phyloP scores from a whole-genome alignment of 257 asterid species.

The Pogostemon cablin region DNA sequence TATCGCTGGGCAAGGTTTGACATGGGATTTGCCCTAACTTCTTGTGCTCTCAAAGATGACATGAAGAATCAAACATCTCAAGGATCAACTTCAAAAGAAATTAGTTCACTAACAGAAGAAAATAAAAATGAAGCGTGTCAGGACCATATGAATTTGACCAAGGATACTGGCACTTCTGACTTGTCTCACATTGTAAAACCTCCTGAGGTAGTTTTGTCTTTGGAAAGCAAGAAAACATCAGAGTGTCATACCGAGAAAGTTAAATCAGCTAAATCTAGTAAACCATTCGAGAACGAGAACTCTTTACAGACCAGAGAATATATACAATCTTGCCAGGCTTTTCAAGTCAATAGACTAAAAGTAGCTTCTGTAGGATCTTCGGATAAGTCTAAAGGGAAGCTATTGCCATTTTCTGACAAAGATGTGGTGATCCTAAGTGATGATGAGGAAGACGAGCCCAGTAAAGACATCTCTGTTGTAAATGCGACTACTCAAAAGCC shows the following conservation, averaged over 20 bases:
- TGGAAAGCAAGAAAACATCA: constrained; percentile 44
- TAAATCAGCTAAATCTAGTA: constrained; percentile 36
- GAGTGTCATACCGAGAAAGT: constrained; percentile 35
- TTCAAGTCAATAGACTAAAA: constrained; percentile 32
- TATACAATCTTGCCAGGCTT: constrained; percentile 34
- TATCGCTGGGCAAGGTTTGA: constrained; percentile 95
- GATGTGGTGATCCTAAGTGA: constrained; percentile 63
- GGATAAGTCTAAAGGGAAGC: constrained; percentile 43
- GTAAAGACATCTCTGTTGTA: constrained; percentile 32
- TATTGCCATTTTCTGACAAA: constrained; percentile 38
- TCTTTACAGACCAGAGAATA: constrained; percentile 35
- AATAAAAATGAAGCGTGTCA: constrained; percentile 43
- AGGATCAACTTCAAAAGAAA: constrained; percentile 46
- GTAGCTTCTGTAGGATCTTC: constrained; percentile 27
- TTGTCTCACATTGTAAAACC: constrained; percentile 43
- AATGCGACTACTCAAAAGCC: constrained; percentile 39
- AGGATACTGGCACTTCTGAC: constrained; percentile 33
- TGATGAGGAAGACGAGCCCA: constrained; percentile 63
- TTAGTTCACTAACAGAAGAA: constrained; percentile 40
- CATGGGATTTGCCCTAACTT: constrained; percentile 86
- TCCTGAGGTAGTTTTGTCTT: constrained; percentile 54
- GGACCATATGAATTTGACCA: constrained; percentile 33
- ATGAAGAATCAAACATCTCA: constrained; percentile 42
- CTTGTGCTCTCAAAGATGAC: constrained; percentile 60
- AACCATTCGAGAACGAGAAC: constrained; percentile 42